Evolutionary conservation across 768 basidiomycete genomes (phyloP), one percentile per base, ranked within the genome.

Genomic region (Tricholoma matsutake): DNA sequence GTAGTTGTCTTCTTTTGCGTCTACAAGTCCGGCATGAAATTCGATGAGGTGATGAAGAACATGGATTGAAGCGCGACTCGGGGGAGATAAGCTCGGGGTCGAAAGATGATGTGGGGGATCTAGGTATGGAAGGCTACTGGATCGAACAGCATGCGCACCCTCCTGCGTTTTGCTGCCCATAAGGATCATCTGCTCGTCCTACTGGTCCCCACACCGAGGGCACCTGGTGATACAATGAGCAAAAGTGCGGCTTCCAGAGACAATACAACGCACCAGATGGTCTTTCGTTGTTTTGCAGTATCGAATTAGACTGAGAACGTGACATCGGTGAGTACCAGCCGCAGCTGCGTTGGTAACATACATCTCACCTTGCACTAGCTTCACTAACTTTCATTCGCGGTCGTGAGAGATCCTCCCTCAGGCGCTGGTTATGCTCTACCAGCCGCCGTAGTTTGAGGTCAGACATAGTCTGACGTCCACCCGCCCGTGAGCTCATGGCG

Each of bases 181-280:
- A 98, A 53, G 96, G 96, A 72, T 99, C 96, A 61, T 96, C 93
- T 45, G 86, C 86, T 70, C 91, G 92, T 64, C 86, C 86, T n/a
- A 96, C 88, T 22, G 92, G 89, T 9, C 97, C 97, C 97, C 97
- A 99, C 1, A 99, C 93, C 18, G 92, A 94, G 25, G 96, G 95
- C 54, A 96, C 89, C 91, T 95, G 69, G 22, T 64, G 37, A 63
- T 22, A 35, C 28, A 28, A 18, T 56, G 47, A 59, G 57, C 13
- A 9, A 6, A 34, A 39, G 16, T 53, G 18, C 1, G 51, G 8
- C 16, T 29, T 29, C 39, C 28, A 39, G 35, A 59, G 32, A 59
- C 43, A 10, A 31, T 32, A 57, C 35, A 37, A 74, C 76, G 57
- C 59, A 78, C 79, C 37, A 80, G 76, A 64, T 90, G 89, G 73